phyloP scores from a whole-genome alignment of 148 eudicot genomes.

The Rhododendron ovatum region DNA sequence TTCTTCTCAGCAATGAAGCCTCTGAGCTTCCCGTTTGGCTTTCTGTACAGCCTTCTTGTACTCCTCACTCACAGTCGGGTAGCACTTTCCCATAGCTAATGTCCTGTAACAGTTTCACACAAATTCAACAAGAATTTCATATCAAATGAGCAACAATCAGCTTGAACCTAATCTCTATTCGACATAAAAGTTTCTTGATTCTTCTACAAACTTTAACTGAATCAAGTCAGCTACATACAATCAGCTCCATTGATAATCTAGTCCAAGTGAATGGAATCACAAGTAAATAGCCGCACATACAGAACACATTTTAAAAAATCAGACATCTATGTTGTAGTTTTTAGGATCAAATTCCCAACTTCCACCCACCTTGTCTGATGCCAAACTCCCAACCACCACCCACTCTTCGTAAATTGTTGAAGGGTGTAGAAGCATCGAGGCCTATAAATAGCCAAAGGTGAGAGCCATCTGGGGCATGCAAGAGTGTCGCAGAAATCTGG shows the following conservation, averaged over 20 bases:
- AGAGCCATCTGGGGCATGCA: too few relatives aligned
- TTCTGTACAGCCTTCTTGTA: constrained; percentile 60
- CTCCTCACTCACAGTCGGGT: constrained; percentile 66
- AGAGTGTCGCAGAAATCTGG: too few relatives aligned
- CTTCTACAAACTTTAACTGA: background rate
- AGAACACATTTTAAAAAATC: too few relatives aligned
- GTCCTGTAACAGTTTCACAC: background rate
- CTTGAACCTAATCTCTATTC: background rate
- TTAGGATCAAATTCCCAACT: too few relatives aligned
- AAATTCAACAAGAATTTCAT: background rate
- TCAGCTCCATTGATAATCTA: background rate
- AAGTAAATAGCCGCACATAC: too few relatives aligned
- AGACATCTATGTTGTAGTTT: too few relatives aligned
- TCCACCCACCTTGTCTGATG: too few relatives aligned
- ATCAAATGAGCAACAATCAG: background rate
- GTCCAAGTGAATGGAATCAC: background rate
- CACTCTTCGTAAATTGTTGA: too few relatives aligned
- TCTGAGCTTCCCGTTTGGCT: constrained; percentile 63
- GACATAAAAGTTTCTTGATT: background rate
- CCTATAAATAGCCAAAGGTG: too few relatives aligned
- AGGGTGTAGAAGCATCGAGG: too few relatives aligned
- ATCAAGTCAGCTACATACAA: background rate
- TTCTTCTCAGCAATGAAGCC: constrained; percentile 65
- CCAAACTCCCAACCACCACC: too few relatives aligned
- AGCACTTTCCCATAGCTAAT: constrained; percentile 60